A percentile compares a stretch with the other conserved stretches of the same genome.
Evolutionary conservation across 345 rosid species (phyloP).

Genomic region (Psidium friedrichsthalianum): DNA sequence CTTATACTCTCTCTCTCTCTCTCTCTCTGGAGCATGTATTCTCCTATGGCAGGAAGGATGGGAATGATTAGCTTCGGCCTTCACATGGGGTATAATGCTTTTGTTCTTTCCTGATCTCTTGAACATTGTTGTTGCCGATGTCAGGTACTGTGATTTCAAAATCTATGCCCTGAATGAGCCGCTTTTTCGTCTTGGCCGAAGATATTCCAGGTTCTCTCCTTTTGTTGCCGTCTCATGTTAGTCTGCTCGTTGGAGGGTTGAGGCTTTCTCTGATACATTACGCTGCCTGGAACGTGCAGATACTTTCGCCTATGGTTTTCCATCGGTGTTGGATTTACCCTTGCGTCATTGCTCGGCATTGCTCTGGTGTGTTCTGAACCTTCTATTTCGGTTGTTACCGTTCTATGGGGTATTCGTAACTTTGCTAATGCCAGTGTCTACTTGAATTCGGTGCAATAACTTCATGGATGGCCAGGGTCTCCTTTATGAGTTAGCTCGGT

Average conservation of each 20-base stretch:
- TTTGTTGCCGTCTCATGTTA: not conserved
- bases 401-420: not conserved
- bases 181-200: conserved; percentile 53
- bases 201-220: conserved; percentile 20
- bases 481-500: not conserved
- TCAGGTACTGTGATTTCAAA: conserved; percentile 53
- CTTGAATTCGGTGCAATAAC: not conserved
- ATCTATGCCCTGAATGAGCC: conserved; percentile 28
- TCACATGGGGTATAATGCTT: no score
- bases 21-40: not conserved
- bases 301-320: conserved; percentile 55
- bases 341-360: conserved; percentile 42
- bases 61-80: not conserved
- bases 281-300: not conserved
- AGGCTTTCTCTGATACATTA: not conserved
- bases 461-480: conserved; percentile 1
- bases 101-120: not conserved
- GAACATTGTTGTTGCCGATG: not conserved
- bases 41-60: not conserved
- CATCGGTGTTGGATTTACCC: conserved; percentile 62
- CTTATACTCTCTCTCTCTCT: not conserved
- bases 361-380: conserved; percentile 15
- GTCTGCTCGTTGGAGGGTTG: not conserved
- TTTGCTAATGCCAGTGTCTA: not conserved
- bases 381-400: conserved; percentile 5